phyloP scores from a whole-genome alignment of 2,329 filamentous ascomycete genomes.

The Gremmenia infestans region DNA sequence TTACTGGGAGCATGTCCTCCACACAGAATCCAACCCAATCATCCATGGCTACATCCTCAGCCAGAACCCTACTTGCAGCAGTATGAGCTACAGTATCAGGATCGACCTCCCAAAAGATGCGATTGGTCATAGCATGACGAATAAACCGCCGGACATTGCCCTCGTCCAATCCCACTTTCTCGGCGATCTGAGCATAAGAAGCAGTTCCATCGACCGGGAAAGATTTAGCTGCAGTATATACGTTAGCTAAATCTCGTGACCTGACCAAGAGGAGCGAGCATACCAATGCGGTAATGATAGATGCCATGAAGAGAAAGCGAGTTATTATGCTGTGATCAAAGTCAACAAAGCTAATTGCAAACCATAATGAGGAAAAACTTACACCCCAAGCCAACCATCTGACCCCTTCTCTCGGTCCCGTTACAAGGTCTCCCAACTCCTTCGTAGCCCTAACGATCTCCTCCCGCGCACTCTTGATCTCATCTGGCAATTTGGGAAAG shows the following conservation, averaged over 20 bases:
- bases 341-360: slow-evolving; percentile 10
- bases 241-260: slow-evolving; percentile 7
- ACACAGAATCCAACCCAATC: slow-evolving; percentile 52
- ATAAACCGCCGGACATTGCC: slow-evolving; percentile 47
- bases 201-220: slow-evolving; percentile 45
- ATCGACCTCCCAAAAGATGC: slow-evolving; percentile 48
- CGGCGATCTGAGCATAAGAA: slow-evolving; percentile 40
- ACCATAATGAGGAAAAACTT: slow-evolving; percentile 23
- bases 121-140: slow-evolving; percentile 53
- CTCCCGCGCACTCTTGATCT: slow-evolving; percentile 41
- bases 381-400: slow-evolving; percentile 50
- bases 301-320: slow-evolving; percentile 46
- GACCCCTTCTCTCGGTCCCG: slow-evolving; percentile 46
- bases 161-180: slow-evolving; percentile 42
- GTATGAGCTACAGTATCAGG: slow-evolving; percentile 51
- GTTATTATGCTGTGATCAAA: slow-evolving; percentile 40
- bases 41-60: slow-evolving; percentile 42
- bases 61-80: slow-evolving; percentile 46
- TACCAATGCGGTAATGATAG: slow-evolving; percentile 47
- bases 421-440: slow-evolving; percentile 43
- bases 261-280: slow-evolving; percentile 2
- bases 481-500: slow-evolving; percentile 43
- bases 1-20: slow-evolving; percentile 42
- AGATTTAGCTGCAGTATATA: slow-evolving; percentile 39
- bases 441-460: slow-evolving; percentile 45